Percentiles rank a stretch among this genome's conserved stretches.
Conservation (phyloP, 208 protist species). For the Acanthamoeba sp. region DNA sequence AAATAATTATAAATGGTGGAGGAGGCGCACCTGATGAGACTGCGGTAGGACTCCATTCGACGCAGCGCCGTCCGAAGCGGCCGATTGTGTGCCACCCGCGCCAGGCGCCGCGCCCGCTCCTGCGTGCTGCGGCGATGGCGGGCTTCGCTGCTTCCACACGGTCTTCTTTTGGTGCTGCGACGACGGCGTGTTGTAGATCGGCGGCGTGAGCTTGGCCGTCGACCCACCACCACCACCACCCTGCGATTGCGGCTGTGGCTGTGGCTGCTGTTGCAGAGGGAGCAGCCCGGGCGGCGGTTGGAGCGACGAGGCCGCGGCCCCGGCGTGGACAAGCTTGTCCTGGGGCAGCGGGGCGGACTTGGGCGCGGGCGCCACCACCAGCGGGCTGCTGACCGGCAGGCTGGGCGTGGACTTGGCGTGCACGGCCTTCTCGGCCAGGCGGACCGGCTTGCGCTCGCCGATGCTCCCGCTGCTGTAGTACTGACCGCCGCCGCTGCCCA, state of each 20-base stretch:
- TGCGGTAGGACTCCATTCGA: no score
- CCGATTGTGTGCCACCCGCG: neutral
- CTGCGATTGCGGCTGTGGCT: neutral
- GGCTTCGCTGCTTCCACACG: slow-evolving; percentile 16
- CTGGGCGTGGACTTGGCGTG: neutral
- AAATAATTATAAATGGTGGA: no score
- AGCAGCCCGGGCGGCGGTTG: neutral
- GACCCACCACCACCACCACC: neutral
- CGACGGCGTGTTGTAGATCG: slow-evolving; percentile 34
- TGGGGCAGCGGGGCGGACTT: neutral
- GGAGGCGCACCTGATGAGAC: no score
- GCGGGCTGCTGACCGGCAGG: neutral
- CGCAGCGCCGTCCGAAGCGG: no score
- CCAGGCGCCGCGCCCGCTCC: neutral
- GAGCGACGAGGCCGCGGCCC: neutral
- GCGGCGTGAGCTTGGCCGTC: slow-evolving; percentile 22
- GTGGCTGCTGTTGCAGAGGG: neutral
- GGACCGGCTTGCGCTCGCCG: neutral
- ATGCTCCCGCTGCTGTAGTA: no score
- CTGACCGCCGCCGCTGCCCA: no score
- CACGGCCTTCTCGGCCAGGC: neutral
- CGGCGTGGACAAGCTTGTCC: neutral
- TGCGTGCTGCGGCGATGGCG: neutral
- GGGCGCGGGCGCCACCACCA: neutral
- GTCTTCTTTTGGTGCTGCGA: slow-evolving; percentile 39